Conservation (phyloP, 1,139 yeast species). For the Geotrichum australiense region DNA sequence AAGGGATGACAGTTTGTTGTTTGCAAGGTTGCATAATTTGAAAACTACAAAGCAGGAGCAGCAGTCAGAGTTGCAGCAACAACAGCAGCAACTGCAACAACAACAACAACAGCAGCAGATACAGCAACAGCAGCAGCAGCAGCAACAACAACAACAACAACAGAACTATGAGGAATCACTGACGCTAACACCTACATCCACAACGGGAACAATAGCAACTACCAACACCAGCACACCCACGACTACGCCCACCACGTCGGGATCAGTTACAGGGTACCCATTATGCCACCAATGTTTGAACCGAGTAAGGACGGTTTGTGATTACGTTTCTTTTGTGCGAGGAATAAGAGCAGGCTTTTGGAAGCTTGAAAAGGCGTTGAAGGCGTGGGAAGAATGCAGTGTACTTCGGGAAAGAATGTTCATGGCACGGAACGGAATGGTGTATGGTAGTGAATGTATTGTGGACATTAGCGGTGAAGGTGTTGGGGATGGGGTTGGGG, state of each 20-base stretch:
- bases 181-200: background rate
- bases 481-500: no score
- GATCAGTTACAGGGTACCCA: conserved; percentile 43
- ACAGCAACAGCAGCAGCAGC: background rate
- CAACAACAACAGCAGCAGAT: conserved; percentile 2
- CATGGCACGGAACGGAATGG: conserved; percentile 54
- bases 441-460: conserved; percentile 43
- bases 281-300: conserved; percentile 77
- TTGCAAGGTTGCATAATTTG: conserved; percentile 68
- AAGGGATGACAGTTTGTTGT: conserved; percentile 61
- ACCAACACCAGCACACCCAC: conserved; percentile 2
- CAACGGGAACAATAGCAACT: background rate
- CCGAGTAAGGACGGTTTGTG: conserved; percentile 73
- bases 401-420: conserved; percentile 56
- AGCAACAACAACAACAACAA: background rate
- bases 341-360: conserved; percentile 51
- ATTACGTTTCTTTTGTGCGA: conserved; percentile 66
- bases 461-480: conserved; percentile 4
- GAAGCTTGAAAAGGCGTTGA: conserved; percentile 41
- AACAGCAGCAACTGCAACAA: conserved; percentile 11
- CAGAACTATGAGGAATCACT: conserved; percentile 2
- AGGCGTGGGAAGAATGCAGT: conserved; percentile 54
- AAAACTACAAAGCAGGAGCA: conserved; percentile 34
- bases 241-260: conserved; percentile 12
- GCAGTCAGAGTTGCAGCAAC: background rate